Conservation (phyloP, 2,329 filamentous ascomycete species). For the Leptodontidium sp. region DNA sequence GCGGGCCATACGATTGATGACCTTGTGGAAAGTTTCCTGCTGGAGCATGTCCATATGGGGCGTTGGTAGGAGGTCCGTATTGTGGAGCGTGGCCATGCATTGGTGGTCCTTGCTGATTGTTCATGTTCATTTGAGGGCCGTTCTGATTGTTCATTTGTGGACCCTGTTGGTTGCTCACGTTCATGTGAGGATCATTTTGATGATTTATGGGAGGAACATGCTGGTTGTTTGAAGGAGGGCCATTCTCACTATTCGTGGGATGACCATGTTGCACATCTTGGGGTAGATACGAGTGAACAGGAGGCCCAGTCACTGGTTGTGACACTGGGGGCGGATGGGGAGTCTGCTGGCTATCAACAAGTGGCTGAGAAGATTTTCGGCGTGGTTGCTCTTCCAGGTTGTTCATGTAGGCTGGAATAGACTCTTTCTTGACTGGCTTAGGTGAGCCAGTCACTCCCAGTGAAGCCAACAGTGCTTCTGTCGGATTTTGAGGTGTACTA, state of each 20-base stretch:
- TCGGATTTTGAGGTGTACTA: slow-evolving; percentile 38
- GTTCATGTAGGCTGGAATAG: slow-evolving; percentile 28
- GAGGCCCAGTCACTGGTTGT: background rate
- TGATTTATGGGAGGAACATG: slow-evolving; percentile 19
- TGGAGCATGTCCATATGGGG: slow-evolving; percentile 17
- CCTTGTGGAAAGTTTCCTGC: slow-evolving; percentile 1
- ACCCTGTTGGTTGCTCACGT: slow-evolving; percentile 17
- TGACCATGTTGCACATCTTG: background rate
- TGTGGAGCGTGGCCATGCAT: slow-evolving; percentile 19
- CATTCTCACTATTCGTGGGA: slow-evolving; percentile 12
- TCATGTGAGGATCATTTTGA: background rate
- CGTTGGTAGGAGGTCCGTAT: slow-evolving; percentile 27
- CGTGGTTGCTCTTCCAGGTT: slow-evolving; percentile 22
- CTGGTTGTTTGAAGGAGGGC: slow-evolving; percentile 18
- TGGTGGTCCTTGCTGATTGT: slow-evolving; percentile 26
- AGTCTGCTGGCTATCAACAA: background rate
- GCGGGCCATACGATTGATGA: slow-evolving; percentile 18
- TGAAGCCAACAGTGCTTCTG: slow-evolving; percentile 46
- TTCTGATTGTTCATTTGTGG: slow-evolving; percentile 19
- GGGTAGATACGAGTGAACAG: background rate
- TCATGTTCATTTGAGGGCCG: background rate
- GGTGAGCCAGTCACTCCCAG: slow-evolving; percentile 48
- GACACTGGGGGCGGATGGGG: slow-evolving; percentile 9
- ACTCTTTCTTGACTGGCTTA: slow-evolving; percentile 43
- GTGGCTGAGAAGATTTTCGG: slow-evolving; percentile 23